These are phyloP conservation scores for Mrakia gelida DNA, from an alignment of 768 basidiomycete species.

Conservation along the genomic window DNA sequence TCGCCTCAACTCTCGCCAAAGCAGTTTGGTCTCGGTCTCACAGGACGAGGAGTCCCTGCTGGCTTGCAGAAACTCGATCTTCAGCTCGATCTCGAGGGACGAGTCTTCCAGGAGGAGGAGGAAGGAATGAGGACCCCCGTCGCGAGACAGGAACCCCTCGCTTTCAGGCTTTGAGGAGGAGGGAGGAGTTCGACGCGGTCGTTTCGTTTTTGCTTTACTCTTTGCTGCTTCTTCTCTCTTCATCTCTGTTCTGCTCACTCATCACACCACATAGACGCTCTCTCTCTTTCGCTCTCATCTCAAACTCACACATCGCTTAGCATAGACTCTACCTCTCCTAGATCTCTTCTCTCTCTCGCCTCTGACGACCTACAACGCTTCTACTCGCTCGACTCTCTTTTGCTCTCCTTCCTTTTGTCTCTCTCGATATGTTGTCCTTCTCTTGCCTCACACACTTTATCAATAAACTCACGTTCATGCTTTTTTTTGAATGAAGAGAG, in stretches of 20 bases:
- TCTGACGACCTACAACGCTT: conserved; percentile 15
- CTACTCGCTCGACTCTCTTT: neutral
- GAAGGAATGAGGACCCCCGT: conserved; percentile 8
- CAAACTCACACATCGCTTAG: neutral
- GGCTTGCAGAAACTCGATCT: neutral
- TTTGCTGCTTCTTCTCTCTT: neutral
- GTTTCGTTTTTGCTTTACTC: no score
- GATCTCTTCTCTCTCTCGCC: neutral
- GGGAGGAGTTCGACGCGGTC: no score
- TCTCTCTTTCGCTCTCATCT: neutral
- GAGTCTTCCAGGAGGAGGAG: conserved; percentile 14
- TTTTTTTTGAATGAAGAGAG: neutral
- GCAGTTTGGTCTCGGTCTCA: neutral
- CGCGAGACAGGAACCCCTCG: neutral
- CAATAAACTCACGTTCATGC: neutral
- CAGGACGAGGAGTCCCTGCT: neutral
- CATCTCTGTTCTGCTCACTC: neutral
- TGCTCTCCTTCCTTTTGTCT: neutral
- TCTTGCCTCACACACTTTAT: neutral
- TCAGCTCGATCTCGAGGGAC: neutral
- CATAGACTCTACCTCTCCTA: neutral
- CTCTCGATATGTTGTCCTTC: neutral
- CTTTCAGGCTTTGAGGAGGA: neutral
- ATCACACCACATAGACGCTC: no score
- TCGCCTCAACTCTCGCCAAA: conserved; percentile 14